These are phyloP conservation scores for Yamadazyma trypodendri DNA, from an alignment of 1,139 yeast species.

Conservation along the genomic window DNA sequence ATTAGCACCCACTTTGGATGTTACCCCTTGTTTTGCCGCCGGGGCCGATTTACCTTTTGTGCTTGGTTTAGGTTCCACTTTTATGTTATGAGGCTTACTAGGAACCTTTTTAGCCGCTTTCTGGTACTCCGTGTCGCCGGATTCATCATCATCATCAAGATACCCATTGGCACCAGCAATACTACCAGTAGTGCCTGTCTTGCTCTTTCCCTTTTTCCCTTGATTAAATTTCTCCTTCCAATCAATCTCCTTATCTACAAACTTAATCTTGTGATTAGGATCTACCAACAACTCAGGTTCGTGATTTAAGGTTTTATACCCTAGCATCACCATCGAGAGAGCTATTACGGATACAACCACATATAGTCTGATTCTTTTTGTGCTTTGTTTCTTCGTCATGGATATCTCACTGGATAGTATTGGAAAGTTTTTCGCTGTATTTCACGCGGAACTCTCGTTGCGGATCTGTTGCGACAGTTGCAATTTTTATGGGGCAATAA, in stretches of 20 bases:
- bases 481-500: no score
- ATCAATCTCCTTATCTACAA: background rate
- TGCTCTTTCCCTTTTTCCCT: slow-evolving; percentile 4
- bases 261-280: background rate
- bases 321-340: slow-evolving; percentile 3
- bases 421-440: background rate
- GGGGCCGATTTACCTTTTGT: background rate
- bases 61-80: background rate
- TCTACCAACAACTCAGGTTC: slow-evolving; percentile 1
- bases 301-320: background rate
- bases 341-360: slow-evolving; percentile 7
- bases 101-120: no score
- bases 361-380: slow-evolving; percentile 9
- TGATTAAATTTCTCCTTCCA: slow-evolving; percentile 2
- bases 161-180: background rate
- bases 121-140: no score
- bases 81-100: slow-evolving; percentile 1
- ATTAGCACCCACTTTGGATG: background rate
- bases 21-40: background rate
- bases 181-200: background rate
- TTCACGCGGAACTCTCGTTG: no score
- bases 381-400: slow-evolving; percentile 10
- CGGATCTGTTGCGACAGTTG: no score
- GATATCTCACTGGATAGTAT: no score
- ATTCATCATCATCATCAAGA: slow-evolving; percentile 2